These are phyloP conservation scores for Clarireedia homoeocarpa DNA, from an alignment of 2,329 filamentous ascomycete genomes.

Conservation along the genomic window DNA sequence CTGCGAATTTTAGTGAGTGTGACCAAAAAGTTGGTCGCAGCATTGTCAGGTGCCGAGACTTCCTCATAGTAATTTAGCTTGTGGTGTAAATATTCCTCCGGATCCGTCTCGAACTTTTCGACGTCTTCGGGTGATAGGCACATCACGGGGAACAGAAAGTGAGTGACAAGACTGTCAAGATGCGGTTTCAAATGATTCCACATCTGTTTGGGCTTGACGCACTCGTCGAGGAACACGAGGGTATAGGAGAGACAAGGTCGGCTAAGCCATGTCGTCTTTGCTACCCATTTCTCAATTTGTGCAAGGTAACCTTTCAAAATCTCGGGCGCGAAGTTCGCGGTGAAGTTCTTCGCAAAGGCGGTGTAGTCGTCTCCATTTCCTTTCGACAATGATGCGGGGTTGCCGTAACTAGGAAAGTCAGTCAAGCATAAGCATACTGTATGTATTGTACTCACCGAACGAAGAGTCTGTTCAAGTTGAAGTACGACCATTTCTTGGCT, in stretches of 20 bases:
- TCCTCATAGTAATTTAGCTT: constrained; percentile 99
- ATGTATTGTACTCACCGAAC: constrained; percentile 55
- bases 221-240: constrained; percentile 91
- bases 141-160: constrained; percentile 91
- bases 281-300: constrained; percentile 96
- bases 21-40: constrained; percentile 93
- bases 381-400: constrained; percentile 67
- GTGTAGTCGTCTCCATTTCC: constrained; percentile 68
- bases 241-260: constrained; percentile 90
- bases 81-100: constrained; percentile 91
- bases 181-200: constrained; percentile 92
- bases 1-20: constrained; percentile 88
- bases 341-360: constrained; percentile 84
- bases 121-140: constrained; percentile 89
- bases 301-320: constrained; percentile 91
- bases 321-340: constrained; percentile 84
- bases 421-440: not conserved
- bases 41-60: constrained; percentile 87
- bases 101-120: constrained; percentile 88
- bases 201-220: constrained; percentile 93
- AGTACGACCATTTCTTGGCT: constrained; percentile 99
- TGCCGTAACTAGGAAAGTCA: constrained; percentile 65
- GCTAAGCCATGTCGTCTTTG: constrained; percentile 90
- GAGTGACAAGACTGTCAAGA: constrained; percentile 84
- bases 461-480: constrained; percentile 91